phyloP scores from a whole-genome alignment of 2,329 filamentous ascomycete species.

The Elsinoe fawcettii region DNA sequence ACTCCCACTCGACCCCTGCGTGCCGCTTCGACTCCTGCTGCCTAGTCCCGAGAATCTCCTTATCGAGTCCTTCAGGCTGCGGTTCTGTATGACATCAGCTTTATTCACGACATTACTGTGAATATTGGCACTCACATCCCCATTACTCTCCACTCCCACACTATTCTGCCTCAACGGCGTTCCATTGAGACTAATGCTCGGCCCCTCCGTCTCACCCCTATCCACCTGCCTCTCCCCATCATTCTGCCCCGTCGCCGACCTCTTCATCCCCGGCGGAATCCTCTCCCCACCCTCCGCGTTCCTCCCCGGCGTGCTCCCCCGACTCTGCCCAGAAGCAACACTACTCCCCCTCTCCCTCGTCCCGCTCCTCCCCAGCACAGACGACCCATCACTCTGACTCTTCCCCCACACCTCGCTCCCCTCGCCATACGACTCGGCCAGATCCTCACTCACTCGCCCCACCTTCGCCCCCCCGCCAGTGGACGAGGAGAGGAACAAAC shows the following conservation, averaged over 20 bases:
- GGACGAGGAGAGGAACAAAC: not conserved
- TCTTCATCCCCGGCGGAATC: not conserved
- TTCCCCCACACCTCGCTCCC: not conserved
- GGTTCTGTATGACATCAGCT: not conserved
- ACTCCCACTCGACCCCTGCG: not conserved
- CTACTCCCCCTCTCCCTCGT: not conserved
- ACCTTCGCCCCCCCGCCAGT: not conserved
- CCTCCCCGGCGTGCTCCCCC: not conserved
- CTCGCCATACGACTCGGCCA: not conserved
- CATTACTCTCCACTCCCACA: conserved; percentile 12
- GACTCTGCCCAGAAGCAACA: not conserved
- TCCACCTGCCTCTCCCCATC: not conserved
- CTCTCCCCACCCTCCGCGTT: not conserved
- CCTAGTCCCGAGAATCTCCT: not conserved
- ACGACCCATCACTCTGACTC: not conserved
- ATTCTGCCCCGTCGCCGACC: not conserved
- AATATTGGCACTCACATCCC: not conserved
- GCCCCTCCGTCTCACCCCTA: conserved; percentile 4
- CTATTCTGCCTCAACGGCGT: conserved; percentile 11
- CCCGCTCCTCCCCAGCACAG: not conserved
- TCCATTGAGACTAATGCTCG: conserved; percentile 11
- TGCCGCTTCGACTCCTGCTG: conserved; percentile 2
- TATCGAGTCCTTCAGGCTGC: conserved; percentile 9
- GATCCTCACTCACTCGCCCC: not conserved
- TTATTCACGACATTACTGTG: not conserved